Conservation (phyloP, 345 rosid species). For the Turnera subulata region DNA sequence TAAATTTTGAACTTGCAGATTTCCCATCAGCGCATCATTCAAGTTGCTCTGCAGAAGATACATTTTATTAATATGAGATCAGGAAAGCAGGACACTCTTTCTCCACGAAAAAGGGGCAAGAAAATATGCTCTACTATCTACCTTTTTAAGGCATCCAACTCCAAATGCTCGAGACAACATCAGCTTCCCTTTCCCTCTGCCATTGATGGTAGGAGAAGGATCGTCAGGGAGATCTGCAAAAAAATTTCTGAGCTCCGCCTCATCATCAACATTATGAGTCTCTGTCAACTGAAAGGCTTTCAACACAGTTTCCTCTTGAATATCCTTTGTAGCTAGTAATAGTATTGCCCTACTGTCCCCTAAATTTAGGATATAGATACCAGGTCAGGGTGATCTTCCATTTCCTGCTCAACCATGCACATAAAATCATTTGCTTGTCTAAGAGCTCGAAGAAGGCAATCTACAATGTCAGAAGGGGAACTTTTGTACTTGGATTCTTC, state of each 20-base stretch:
- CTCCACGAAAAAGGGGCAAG: neutral
- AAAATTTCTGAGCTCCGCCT: neutral
- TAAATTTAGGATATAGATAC: conserved; percentile 5
- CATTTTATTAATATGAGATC: neutral
- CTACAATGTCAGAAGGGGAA: neutral
- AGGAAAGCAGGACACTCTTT: neutral
- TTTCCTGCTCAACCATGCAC: conserved; percentile 8
- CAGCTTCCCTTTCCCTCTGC: conserved; percentile 4
- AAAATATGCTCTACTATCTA: neutral
- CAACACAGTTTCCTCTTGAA: neutral
- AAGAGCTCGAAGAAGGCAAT: conserved; percentile 3
- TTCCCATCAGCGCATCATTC: conserved; percentile 6
- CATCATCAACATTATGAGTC: conserved; percentile 1
- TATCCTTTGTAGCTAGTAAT: neutral
- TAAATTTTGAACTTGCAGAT: conserved; percentile 1
- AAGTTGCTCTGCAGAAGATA: neutral
- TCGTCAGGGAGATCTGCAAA: conserved; percentile 3
- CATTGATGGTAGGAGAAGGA: neutral
- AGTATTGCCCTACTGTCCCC: conserved; percentile 6
- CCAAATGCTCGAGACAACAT: conserved; percentile 8
- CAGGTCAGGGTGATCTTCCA: conserved; percentile 7
- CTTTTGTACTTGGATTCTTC: neutral
- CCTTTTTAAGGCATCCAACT: conserved; percentile 7
- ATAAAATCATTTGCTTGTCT: neutral
- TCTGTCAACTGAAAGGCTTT: conserved; percentile 3